phyloP scores from a whole-genome alignment of 495 filamentous ascomycete genomes.

The Cryomyces minteri region DNA sequence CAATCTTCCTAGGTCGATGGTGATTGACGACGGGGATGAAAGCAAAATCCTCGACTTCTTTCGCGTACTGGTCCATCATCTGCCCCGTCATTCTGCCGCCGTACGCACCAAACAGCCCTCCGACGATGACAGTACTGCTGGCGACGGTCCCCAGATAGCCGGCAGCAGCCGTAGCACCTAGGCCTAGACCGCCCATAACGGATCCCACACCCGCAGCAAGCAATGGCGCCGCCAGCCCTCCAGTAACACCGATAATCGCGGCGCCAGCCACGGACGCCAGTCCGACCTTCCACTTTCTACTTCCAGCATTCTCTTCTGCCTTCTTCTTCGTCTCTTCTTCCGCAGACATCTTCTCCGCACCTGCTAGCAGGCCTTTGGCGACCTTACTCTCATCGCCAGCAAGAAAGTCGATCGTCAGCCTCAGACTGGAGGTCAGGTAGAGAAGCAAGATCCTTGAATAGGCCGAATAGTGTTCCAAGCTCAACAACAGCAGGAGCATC shows the following conservation, averaged over 20 bases:
- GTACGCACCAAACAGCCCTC: slow-evolving; percentile 76
- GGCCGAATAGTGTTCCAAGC: slow-evolving; percentile 20
- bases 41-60: slow-evolving; percentile 76
- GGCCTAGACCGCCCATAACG: slow-evolving; percentile 62
- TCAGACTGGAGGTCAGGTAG: slow-evolving; percentile 15
- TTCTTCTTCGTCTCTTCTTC: slow-evolving; percentile 50
- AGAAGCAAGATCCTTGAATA: slow-evolving; percentile 22
- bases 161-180: slow-evolving; percentile 63
- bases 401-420: slow-evolving; percentile 12
- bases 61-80: slow-evolving; percentile 75
- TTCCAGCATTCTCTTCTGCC: slow-evolving; percentile 42
- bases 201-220: slow-evolving; percentile 68
- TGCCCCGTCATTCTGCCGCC: slow-evolving; percentile 68
- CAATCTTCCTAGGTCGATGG: slow-evolving; percentile 16
- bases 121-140: slow-evolving; percentile 57
- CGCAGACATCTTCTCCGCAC: slow-evolving; percentile 48
- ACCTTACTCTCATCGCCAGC: slow-evolving; percentile 25
- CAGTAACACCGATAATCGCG: slow-evolving; percentile 63
- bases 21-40: slow-evolving; percentile 53
- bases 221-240: slow-evolving; percentile 64
- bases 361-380: slow-evolving; percentile 52
- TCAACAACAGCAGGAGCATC: slow-evolving; percentile 18
- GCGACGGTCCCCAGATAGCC: slow-evolving; percentile 64
- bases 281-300: slow-evolving; percentile 64
- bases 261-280: slow-evolving; percentile 64